These are phyloP conservation scores for Phanerodontia chrysosporium DNA, from an alignment of 768 basidiomycete species.

Conservation along the genomic window DNA sequence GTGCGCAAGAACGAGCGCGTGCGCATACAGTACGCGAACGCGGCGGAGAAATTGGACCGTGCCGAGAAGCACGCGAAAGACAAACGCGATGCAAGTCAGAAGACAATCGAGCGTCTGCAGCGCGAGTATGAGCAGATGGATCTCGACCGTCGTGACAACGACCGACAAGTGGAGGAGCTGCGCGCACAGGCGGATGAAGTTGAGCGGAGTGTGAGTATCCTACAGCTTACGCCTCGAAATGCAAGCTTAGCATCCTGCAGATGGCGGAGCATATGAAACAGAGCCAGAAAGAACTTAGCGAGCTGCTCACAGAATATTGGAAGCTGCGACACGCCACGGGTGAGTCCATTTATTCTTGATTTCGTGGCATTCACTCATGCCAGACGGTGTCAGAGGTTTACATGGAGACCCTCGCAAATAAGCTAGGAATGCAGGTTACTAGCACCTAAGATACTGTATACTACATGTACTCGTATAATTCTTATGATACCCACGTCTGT, in stretches of 20 bases:
- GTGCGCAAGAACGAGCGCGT: slow-evolving; percentile 70
- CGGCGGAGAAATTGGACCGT: slow-evolving; percentile 76
- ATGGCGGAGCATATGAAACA: slow-evolving; percentile 71
- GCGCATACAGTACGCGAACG: slow-evolving; percentile 75
- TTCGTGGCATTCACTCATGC: background rate
- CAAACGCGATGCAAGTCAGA: slow-evolving; percentile 66
- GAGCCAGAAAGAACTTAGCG: slow-evolving; percentile 76
- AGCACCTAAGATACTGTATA: slow-evolving; percentile 13
- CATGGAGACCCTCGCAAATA: slow-evolving; percentile 83
- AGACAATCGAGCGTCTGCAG: slow-evolving; percentile 72
- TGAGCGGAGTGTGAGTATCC: slow-evolving; percentile 51
- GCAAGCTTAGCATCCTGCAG: slow-evolving; percentile 32
- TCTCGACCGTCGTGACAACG: slow-evolving; percentile 70
- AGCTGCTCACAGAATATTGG: slow-evolving; percentile 82
- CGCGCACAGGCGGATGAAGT: slow-evolving; percentile 65
- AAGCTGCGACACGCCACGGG: slow-evolving; percentile 73
- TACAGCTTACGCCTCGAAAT: background rate
- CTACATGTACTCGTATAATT: background rate
- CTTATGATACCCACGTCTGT: background rate
- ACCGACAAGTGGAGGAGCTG: slow-evolving; percentile 73
- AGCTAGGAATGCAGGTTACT: slow-evolving; percentile 43
- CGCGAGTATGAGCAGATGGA: slow-evolving; percentile 78
- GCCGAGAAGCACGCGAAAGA: slow-evolving; percentile 79
- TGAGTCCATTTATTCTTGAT: slow-evolving; percentile 23
- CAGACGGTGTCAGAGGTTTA: slow-evolving; percentile 55